These are phyloP conservation scores for Pseudopithomyces maydicus DNA, from an alignment of 2,329 filamentous ascomycete species.

Conservation along the genomic window DNA sequence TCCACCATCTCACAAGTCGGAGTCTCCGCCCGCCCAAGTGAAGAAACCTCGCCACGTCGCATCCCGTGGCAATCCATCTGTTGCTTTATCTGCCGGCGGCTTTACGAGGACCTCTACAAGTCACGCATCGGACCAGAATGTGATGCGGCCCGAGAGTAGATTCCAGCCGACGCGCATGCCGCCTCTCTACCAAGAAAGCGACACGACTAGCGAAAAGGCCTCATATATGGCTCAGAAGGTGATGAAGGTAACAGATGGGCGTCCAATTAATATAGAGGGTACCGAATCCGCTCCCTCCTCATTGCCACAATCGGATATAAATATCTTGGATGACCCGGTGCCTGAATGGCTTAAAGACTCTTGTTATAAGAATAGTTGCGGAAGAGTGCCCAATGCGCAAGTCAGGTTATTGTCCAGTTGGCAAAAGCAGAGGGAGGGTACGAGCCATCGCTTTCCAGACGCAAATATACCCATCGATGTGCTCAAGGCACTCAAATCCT, in stretches of 20 bases:
- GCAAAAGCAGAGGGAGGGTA: slow-evolving; percentile 27
- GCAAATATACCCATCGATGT: slow-evolving; percentile 47
- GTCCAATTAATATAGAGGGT: not conserved
- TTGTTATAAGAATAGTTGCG: not conserved
- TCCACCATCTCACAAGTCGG: not conserved
- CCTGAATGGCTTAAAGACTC: slow-evolving; percentile 3
- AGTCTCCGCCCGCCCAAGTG: not conserved
- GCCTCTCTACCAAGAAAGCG: not conserved
- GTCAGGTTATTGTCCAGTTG: slow-evolving; percentile 3
- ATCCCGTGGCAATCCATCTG: not conserved
- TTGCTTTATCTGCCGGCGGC: not conserved
- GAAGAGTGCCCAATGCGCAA: slow-evolving; percentile 1
- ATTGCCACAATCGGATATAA: not conserved
- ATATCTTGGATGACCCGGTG: not conserved
- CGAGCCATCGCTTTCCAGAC: slow-evolving; percentile 38
- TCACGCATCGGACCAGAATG: not conserved
- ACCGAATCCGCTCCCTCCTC: not conserved
- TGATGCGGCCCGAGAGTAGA: not conserved
- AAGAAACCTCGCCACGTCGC: not conserved
- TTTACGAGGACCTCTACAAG: not conserved
- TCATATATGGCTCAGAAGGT: not conserved
- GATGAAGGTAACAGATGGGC: not conserved
- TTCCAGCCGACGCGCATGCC: not conserved
- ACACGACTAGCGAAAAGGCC: not conserved
- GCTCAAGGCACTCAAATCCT: slow-evolving; percentile 22